Percentiles rank a stretch among this genome's conserved stretches.
phyloP scores from a whole-genome alignment of 495 filamentous ascomycete species.

The Aspergillus kassunensis region DNA sequence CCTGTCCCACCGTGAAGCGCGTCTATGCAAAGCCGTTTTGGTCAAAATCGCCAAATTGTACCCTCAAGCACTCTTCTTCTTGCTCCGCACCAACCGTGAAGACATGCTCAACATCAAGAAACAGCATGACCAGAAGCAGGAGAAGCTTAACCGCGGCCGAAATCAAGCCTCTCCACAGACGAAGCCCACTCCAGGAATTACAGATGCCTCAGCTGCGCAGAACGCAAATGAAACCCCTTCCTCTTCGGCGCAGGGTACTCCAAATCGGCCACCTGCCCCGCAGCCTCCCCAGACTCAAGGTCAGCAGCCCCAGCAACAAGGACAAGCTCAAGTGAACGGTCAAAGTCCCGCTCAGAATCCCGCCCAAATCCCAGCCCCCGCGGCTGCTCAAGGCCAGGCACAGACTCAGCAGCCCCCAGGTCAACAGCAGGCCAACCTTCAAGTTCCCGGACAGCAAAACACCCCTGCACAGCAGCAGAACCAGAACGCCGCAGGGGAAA shows the following conservation, averaged over 20 bases:
- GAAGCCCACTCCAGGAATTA: constrained; percentile 51
- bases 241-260: constrained; percentile 20
- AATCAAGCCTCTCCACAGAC: constrained; percentile 43
- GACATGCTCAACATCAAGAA: constrained; percentile 93
- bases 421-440: constrained; percentile 34
- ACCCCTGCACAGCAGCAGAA: constrained; percentile 24
- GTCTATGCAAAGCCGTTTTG: constrained; percentile 75
- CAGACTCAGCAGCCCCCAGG: constrained; percentile 20
- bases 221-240: constrained; percentile 35
- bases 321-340: constrained; percentile 20
- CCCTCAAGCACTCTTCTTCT: constrained; percentile 92
- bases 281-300: constrained; percentile 29
- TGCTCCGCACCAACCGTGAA: constrained; percentile 88
- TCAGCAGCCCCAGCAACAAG: constrained; percentile 15
- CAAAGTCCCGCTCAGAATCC: constrained; percentile 17
- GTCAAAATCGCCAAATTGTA: constrained; percentile 92
- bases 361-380: constrained; percentile 6
- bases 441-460: constrained; percentile 38
- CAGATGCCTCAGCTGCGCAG: constrained; percentile 39
- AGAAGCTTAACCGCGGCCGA: constrained; percentile 47
- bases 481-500: constrained; percentile 19
- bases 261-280: constrained; percentile 30
- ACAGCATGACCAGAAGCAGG: constrained; percentile 73
- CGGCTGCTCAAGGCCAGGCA: constrained; percentile 25
- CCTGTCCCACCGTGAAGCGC: constrained; percentile 82